A percentile compares a stretch with the other conserved stretches of the same genome.
Evolutionary conservation across 2,329 filamentous ascomycete species (phyloP).

Genomic region (Neurospora sp.): DNA sequence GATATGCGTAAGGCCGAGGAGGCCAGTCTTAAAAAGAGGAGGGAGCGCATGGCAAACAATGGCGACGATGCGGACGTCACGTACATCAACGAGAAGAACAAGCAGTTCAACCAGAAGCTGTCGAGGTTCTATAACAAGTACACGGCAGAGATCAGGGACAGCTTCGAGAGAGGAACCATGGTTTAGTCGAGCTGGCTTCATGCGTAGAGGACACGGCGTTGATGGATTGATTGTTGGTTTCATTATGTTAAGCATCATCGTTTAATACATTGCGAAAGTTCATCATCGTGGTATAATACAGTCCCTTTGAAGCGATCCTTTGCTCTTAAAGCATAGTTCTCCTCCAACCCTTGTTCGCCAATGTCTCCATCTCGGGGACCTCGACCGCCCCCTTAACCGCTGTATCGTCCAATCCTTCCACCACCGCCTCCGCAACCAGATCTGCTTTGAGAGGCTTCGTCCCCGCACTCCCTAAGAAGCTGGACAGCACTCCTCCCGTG

Average conservation of each 20-base stretch:
- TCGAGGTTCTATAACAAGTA: slow-evolving; percentile 97
- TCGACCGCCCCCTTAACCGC: slow-evolving; percentile 66
- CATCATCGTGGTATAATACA: slow-evolving; percentile 22
- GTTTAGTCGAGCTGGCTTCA: slow-evolving; percentile 47
- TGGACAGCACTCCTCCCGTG: slow-evolving; percentile 64
- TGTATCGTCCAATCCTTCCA: slow-evolving; percentile 75
- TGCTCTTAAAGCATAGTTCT: slow-evolving; percentile 67
- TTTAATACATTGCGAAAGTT: slow-evolving; percentile 14
- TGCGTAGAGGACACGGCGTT: slow-evolving; percentile 10
- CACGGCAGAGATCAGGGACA: slow-evolving; percentile 91
- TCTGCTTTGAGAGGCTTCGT: slow-evolving; percentile 84
- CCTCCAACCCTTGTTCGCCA: slow-evolving; percentile 79
- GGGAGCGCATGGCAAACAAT: slow-evolving; percentile 64
- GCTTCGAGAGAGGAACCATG: slow-evolving; percentile 94
- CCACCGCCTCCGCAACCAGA: slow-evolving; percentile 75
- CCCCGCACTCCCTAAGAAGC: slow-evolving; percentile 71
- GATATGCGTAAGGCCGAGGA: slow-evolving; percentile 87
- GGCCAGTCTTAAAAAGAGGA: slow-evolving; percentile 72
- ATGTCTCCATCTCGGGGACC: slow-evolving; percentile 65
- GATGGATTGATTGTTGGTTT: slow-evolving; percentile 2
- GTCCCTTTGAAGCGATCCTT: neutral
- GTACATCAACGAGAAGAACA: slow-evolving; percentile 99
- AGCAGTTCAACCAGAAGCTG: slow-evolving; percentile 98
- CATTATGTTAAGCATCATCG: neutral
- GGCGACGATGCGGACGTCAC: slow-evolving; percentile 83